phyloP scores from a whole-genome alignment of 306 rosid genomes.

The Astragalus membranaceus region DNA sequence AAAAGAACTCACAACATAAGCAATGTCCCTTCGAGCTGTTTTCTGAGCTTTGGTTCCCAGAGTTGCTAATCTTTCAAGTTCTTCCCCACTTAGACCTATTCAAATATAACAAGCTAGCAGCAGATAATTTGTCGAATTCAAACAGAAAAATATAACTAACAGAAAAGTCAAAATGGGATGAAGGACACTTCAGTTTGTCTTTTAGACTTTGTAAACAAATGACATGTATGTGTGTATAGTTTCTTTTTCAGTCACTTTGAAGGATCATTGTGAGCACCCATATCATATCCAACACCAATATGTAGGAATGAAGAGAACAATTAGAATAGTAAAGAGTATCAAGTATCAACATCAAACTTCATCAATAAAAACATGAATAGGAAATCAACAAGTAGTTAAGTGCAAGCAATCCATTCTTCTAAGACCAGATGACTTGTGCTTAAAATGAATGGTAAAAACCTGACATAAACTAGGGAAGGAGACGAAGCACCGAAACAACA shows the following conservation, averaged over 20 bases:
- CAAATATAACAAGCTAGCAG: slow-evolving; percentile 1
- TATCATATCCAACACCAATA: slow-evolving; percentile 9
- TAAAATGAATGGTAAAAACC: neutral
- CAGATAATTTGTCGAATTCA: neutral
- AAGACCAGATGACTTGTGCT: neutral
- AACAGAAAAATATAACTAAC: neutral
- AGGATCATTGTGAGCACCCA: neutral
- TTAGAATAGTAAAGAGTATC: neutral
- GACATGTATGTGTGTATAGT: neutral
- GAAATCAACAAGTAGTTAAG: neutral
- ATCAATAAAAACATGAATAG: neutral
- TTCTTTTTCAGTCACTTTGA: neutral
- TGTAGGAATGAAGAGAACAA: neutral
- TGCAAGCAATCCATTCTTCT: slow-evolving; percentile 3
- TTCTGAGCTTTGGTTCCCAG: slow-evolving; percentile 72
- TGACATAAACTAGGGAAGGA: neutral
- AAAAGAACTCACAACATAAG: slow-evolving; percentile 67
- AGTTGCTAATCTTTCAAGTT: slow-evolving; percentile 67
- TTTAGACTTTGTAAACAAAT: neutral
- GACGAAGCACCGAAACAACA: too few species aligned
- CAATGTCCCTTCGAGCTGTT: slow-evolving; percentile 92
- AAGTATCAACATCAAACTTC: neutral
- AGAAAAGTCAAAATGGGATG: neutral
- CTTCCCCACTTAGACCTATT: slow-evolving; percentile 67
- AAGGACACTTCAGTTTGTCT: neutral